phyloP scores from a whole-genome alignment of 805 yeast genomes.

The Wilhelminamyces savonicus region DNA sequence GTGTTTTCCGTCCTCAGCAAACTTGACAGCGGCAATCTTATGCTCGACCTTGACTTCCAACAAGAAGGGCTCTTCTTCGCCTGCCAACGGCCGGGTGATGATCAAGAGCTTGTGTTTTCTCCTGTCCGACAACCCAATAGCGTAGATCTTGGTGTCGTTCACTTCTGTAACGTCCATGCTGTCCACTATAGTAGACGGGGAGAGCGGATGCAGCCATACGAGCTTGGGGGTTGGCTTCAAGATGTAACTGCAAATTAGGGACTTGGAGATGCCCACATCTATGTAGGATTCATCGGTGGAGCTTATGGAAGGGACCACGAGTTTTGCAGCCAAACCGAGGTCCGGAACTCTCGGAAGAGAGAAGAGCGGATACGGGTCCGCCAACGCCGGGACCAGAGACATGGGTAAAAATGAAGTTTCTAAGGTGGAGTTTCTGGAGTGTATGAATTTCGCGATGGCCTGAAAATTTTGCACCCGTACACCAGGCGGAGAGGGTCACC shows the following conservation, averaged over 20 bases:
- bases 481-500: not conserved
- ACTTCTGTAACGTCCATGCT: slow-evolving; percentile 28
- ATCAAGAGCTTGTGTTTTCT: slow-evolving; percentile 14
- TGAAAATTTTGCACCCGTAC: not conserved
- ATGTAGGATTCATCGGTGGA: slow-evolving; percentile 25
- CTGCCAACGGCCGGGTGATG: no score
- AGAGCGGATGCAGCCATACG: slow-evolving; percentile 48
- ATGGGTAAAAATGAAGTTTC: not conserved
- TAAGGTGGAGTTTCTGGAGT: not conserved
- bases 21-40: no score
- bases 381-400: slow-evolving; percentile 8
- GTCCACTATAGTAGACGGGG: slow-evolving; percentile 41
- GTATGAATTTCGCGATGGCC: not conserved
- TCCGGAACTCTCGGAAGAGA: slow-evolving; percentile 30
- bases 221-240: slow-evolving; percentile 53
- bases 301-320: slow-evolving; percentile 15
- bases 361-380: slow-evolving; percentile 25
- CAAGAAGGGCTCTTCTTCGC: no score
- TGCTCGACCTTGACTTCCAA: no score
- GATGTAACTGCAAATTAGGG: slow-evolving; percentile 44
- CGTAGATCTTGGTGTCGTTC: slow-evolving; percentile 18
- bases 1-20: no score
- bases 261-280: slow-evolving; percentile 50
- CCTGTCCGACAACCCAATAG: slow-evolving; percentile 34
- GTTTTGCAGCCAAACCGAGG: slow-evolving; percentile 15